Evolutionary conservation across 352 stramenopile species (phyloP).

Genomic region (Phytophthora pistaciae): DNA sequence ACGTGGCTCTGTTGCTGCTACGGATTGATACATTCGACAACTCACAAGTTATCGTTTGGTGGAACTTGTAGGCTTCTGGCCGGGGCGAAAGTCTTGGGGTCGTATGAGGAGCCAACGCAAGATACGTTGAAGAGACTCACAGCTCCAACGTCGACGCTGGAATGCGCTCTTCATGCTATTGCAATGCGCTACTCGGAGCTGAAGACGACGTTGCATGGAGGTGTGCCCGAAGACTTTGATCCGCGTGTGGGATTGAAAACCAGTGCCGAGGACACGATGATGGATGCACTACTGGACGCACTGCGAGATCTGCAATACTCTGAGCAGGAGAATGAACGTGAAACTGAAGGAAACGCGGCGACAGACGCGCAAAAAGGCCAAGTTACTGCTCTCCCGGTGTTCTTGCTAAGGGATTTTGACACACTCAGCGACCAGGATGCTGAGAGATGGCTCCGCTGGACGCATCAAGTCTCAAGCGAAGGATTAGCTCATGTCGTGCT

Average conservation of each 20-base stretch:
- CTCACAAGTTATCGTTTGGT: conserved; percentile 1
- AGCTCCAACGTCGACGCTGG: conserved; percentile 27
- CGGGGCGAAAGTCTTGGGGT: conserved; percentile 44
- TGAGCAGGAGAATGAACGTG: conserved; percentile 2
- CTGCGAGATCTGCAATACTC: conserved; percentile 27
- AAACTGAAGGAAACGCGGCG: background rate
- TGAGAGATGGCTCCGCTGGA: conserved; percentile 59
- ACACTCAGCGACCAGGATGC: conserved; percentile 40
- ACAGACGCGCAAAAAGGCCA: background rate
- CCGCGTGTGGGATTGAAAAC: conserved; percentile 26
- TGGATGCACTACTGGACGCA: conserved; percentile 30
- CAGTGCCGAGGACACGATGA: conserved; percentile 32
- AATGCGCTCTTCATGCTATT: conserved; percentile 33
- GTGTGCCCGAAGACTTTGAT: conserved; percentile 54
- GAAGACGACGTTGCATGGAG: conserved; percentile 52
- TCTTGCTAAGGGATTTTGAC: conserved; percentile 72
- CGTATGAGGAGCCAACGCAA: conserved; percentile 41
- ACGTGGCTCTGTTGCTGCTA: conserved; percentile 7
- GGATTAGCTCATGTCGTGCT: conserved; percentile 71
- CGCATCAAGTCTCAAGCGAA: conserved; percentile 49
- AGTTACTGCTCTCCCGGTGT: conserved; percentile 40
- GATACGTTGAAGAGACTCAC: conserved; percentile 46
- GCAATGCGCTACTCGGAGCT: conserved; percentile 50
- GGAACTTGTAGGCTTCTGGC: conserved; percentile 27
- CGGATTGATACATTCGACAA: background rate